Conservation (phyloP, 306 rosid genomes). For the Lathyrus oleraceus region DNA sequence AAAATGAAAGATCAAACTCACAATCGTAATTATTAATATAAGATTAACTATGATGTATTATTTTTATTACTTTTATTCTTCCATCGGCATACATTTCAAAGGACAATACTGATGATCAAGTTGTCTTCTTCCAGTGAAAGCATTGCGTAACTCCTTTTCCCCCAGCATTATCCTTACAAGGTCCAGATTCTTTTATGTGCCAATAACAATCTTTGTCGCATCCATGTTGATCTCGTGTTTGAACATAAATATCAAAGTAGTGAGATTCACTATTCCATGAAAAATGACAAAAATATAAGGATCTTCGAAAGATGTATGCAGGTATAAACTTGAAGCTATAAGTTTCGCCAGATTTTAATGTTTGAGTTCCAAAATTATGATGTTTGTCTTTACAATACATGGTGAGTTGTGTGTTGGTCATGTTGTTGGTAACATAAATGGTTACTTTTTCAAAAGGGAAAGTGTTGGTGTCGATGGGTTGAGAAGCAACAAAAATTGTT, state of each 20-base stretch:
- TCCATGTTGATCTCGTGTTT: neutral
- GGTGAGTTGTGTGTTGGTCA: neutral
- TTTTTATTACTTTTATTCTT: neutral
- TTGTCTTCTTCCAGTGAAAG: neutral
- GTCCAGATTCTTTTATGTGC: neutral
- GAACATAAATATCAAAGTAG: neutral
- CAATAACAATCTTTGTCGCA: neutral
- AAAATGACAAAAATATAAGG: slow-evolving; percentile 3
- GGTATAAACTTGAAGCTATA: neutral
- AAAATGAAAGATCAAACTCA: neutral
- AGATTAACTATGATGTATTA: neutral
- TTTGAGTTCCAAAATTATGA: neutral
- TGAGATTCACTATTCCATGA: neutral
- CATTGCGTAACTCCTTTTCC: neutral
- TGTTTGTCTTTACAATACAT: neutral
- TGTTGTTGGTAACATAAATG: neutral
- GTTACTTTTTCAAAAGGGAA: neutral
- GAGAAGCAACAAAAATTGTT: neutral
- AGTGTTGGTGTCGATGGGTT: neutral
- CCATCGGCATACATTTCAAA: neutral
- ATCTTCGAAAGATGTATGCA: neutral
- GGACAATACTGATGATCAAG: neutral
- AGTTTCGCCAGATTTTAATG: neutral
- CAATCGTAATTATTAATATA: neutral
- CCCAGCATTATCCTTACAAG: neutral